A percentile compares a stretch with the other conserved stretches of the same genome.
Conservation (phyloP, 2,329 filamentous ascomycete species). For the Rutstroemia sp. region DNA sequence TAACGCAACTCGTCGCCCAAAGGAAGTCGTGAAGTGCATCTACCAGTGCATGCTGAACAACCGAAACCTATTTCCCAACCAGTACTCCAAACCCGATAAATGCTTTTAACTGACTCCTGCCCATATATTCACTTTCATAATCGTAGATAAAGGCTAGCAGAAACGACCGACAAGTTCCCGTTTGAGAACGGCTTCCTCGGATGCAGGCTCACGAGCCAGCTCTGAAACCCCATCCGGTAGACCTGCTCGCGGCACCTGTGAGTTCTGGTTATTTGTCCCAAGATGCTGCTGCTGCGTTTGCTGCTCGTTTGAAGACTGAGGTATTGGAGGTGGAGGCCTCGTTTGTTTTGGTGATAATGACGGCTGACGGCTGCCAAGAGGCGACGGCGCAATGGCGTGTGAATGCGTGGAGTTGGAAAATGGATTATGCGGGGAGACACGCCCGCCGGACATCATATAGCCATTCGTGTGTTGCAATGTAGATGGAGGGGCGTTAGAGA, state of each 20-base stretch:
- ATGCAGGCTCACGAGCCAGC: slow-evolving; percentile 16
- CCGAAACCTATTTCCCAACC: slow-evolving; percentile 8
- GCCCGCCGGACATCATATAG: slow-evolving; percentile 18
- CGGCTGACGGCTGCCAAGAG: slow-evolving; percentile 27
- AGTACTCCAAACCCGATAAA: slow-evolving; percentile 13
- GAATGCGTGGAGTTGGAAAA: slow-evolving; percentile 23
- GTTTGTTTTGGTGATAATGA: slow-evolving; percentile 27
- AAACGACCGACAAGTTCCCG: slow-evolving; percentile 19
- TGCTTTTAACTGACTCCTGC: slow-evolving; percentile 7
- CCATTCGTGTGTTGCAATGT: slow-evolving; percentile 23
- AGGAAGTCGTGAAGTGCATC: slow-evolving; percentile 14
- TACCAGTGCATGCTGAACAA: slow-evolving; percentile 8
- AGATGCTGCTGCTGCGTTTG: slow-evolving; percentile 10
- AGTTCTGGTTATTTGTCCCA: slow-evolving; percentile 8
- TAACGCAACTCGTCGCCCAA: slow-evolving; percentile 11
- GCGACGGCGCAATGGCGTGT: slow-evolving; percentile 27
- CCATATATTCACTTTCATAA: slow-evolving; percentile 23
- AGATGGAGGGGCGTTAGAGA: slow-evolving; percentile 23
- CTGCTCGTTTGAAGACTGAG: slow-evolving; percentile 10
- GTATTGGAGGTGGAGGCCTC: slow-evolving; percentile 14
- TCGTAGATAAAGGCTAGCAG: slow-evolving; percentile 19
- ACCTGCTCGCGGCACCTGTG: slow-evolving; percentile 16
- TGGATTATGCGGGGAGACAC: slow-evolving; percentile 27
- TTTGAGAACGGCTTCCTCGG: not conserved
- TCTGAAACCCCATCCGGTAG: slow-evolving; percentile 12